Percentiles rank a stretch among this genome's conserved stretches.
These are phyloP conservation scores for Amanita pallidorosea DNA, from an alignment of 768 basidiomycete species.

Conservation along the genomic window DNA sequence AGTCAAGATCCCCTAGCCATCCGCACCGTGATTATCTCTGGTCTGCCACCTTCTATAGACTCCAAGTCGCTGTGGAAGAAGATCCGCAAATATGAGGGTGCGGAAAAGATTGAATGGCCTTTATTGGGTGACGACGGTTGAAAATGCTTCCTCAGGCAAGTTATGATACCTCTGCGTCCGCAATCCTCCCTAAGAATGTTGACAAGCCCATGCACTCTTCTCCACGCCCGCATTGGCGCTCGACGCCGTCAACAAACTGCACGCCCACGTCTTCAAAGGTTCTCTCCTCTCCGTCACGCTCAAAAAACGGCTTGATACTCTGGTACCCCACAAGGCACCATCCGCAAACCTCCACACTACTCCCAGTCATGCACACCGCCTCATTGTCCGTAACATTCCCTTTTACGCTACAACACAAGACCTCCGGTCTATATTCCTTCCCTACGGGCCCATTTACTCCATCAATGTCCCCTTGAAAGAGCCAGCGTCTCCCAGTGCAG, in stretches of 20 bases:
- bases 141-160: slow-evolving; percentile 41
- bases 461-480: slow-evolving; percentile 61
- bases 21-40: slow-evolving; percentile 69
- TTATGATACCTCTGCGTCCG: not conserved
- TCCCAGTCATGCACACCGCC: slow-evolving; percentile 64
- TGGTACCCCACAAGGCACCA: slow-evolving; percentile 32
- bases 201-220: slow-evolving; percentile 64
- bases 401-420: slow-evolving; percentile 80
- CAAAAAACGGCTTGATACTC: slow-evolving; percentile 73
- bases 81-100: slow-evolving; percentile 68
- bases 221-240: slow-evolving; percentile 53
- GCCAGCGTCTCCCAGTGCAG: slow-evolving; percentile 6
- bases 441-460: slow-evolving; percentile 78
- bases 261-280: slow-evolving; percentile 91
- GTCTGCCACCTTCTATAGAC: slow-evolving; percentile 53
- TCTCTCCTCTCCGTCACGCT: slow-evolving; percentile 75
- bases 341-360: slow-evolving; percentile 17
- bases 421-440: slow-evolving; percentile 76
- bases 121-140: slow-evolving; percentile 32
- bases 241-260: slow-evolving; percentile 68
- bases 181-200: not conserved
- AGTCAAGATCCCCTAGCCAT: slow-evolving; percentile 69
- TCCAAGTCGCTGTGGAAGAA: slow-evolving; percentile 77
- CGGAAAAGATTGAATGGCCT: slow-evolving; percentile 69
- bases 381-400: slow-evolving; percentile 88